A percentile compares a stretch with the other conserved stretches of the same genome.
Conservation (phyloP, 108 stramenopile species). For the Conticribra guillardii region DNA sequence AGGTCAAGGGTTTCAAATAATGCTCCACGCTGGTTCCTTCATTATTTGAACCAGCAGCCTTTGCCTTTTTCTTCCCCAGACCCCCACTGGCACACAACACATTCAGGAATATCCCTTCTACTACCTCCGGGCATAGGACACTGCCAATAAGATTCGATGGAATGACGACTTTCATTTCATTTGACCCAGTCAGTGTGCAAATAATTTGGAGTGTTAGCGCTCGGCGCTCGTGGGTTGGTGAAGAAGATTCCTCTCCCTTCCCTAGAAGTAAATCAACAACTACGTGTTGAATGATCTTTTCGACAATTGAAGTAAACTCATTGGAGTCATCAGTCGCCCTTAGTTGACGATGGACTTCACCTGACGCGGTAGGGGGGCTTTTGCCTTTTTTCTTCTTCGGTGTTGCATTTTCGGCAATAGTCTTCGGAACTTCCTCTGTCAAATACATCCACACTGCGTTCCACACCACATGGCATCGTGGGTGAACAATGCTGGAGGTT, state of each 20-base stretch:
- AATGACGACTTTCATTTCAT: conserved; percentile 42
- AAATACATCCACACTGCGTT: conserved; percentile 75
- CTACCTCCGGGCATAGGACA: conserved; percentile 51
- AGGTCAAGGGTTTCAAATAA: conserved; percentile 45
- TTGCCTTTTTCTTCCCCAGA: conserved; percentile 21
- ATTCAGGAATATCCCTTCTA: conserved; percentile 66
- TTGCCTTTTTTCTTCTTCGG: neutral
- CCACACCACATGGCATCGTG: conserved; percentile 87
- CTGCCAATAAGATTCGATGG: conserved; percentile 53
- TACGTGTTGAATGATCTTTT: conserved; percentile 58
- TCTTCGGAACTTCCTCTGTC: conserved; percentile 37
- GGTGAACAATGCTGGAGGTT: conserved; percentile 69
- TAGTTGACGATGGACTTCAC: conserved; percentile 21
- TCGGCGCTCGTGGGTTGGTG: conserved; percentile 68
- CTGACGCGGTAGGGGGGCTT: neutral
- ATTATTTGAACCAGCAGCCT: conserved; percentile 5
- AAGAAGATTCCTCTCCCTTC: conserved; percentile 34
- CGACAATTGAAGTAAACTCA: conserved; percentile 45
- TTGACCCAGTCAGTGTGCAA: conserved; percentile 60
- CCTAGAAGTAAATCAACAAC: conserved; percentile 49
- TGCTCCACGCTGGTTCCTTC: conserved; percentile 23
- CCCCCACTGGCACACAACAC: conserved; percentile 62
- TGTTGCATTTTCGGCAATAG: neutral
- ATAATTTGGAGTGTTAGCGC: conserved; percentile 67
- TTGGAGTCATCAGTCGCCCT: conserved; percentile 26